phyloP scores from a whole-genome alignment of 2,329 filamentous ascomycete species.

The Berkeleyomyces basicola region DNA sequence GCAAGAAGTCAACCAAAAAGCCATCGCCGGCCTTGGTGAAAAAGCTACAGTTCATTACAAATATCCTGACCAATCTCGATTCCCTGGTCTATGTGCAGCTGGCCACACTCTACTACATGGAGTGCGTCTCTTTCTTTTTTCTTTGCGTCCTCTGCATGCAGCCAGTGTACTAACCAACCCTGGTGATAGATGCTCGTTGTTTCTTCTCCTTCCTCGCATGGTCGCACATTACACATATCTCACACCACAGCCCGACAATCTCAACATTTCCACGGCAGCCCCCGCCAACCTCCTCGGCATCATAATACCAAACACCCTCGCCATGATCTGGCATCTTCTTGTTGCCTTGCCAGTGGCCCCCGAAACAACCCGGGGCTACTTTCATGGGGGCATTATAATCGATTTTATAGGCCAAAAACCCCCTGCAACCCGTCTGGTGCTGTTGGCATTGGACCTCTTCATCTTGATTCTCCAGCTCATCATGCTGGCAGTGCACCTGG shows the following conservation, averaged over 20 bases:
- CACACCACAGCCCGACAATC: conserved; percentile 42
- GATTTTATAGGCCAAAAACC: conserved; percentile 53
- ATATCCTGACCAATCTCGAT: conserved; percentile 45
- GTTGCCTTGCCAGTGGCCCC: conserved; percentile 37
- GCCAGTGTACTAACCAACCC: conserved; percentile 13
- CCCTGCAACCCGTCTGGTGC: conserved; percentile 37
- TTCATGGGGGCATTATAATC: conserved; percentile 50
- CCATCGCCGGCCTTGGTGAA: conserved; percentile 31
- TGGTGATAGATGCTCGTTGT: conserved; percentile 42
- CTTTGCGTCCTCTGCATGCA: not conserved
- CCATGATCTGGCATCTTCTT: conserved; percentile 42
- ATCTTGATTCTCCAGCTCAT: conserved; percentile 43
- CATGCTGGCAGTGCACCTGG: conserved; percentile 46
- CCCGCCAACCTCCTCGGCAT: conserved; percentile 41
- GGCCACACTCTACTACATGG: conserved; percentile 52
- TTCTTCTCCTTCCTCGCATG: conserved; percentile 42
- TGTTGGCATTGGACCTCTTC: conserved; percentile 38
- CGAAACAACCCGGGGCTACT: conserved; percentile 45
- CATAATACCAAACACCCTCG: conserved; percentile 40
- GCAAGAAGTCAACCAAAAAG: conserved; percentile 20
- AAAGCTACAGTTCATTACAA: conserved; percentile 43
- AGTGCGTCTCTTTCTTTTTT: conserved; percentile 30
- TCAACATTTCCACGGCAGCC: conserved; percentile 38
- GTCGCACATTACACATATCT: conserved; percentile 46
- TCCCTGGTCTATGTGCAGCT: conserved; percentile 47